Base-by-base conservation (phyloP, 2,329 filamentous ascomycete genomes). In the Hypocrella siamensis region DNA sequence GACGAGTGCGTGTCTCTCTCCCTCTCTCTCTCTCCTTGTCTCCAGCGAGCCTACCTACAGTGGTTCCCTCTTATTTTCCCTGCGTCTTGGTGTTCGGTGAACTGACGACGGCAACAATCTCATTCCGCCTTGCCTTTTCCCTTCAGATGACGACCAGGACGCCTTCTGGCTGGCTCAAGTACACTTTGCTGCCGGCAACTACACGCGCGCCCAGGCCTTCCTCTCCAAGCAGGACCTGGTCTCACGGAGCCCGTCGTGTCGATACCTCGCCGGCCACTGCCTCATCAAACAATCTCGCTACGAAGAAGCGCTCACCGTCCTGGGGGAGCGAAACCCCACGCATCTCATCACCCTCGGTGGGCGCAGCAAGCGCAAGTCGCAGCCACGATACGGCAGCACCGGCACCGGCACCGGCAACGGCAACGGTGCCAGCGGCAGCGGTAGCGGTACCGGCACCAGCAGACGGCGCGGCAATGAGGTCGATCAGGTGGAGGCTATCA, bases 151-250 rank as follows among this genome's bases (percentile, higher is more conserved):
- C 52, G 85, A 93, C 47, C 78, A 83, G 41, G 90, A 98, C 53
- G 88, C 86, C 26, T 93, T 93, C 51, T 94, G 85, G 79, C 77
- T 98, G 27, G 90, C 90, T n/a, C 88, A 96, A 57, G 84, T 93
- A 24, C 88, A 98, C 57, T 98, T 96, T 58, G 80, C 79, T 31
- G 90, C 84, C 30, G 86, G 84, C 45, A 93, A 96, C 61, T 94
- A 93, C 55, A 90, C 80, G 7, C 80, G 90, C 46, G 86, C 90
- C 3, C 78, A 93, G 46, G 71, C 82, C 17, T 81, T 94, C 41
- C 74, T 98, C 38, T 74, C 77, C 19, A 79, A 83, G 46, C 79
- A 86, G 52, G 81, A 92, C 52, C 71, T 96, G 39, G 71, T 90
- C 44, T 59, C 72, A 28, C 75, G 81, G 44, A 94, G 81, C 46